Evolutionary conservation across 257 asterid genomes (phyloP).

Genomic region (Ilex aquifolium): DNA sequence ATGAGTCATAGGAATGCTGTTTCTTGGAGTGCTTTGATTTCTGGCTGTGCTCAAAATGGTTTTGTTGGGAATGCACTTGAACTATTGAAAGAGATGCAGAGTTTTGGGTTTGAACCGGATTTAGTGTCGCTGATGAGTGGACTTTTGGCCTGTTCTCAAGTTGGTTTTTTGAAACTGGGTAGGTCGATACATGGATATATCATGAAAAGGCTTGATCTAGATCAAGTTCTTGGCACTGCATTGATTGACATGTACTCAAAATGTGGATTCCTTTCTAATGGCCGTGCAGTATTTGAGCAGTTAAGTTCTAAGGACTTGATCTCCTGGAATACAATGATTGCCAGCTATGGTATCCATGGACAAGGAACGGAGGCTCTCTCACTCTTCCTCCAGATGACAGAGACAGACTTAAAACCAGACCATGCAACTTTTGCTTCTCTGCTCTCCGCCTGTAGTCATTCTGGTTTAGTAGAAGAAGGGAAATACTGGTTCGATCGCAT

Average conservation of each 20-base stretch:
- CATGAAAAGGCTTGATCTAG: constrained; percentile 33
- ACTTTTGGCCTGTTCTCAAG: constrained; percentile 61
- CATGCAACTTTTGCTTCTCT: constrained; percentile 84
- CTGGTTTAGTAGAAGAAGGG: constrained; percentile 70
- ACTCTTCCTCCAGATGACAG: constrained; percentile 46
- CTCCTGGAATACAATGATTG: constrained; percentile 68
- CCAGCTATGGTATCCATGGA: constrained; percentile 77
- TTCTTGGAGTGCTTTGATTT: constrained; percentile 78
- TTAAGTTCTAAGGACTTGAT: constrained; percentile 39
- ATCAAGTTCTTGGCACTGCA: constrained; percentile 54
- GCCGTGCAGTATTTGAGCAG: constrained; percentile 37
- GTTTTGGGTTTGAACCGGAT: constrained; percentile 48
- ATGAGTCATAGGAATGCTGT: constrained; percentile 41
- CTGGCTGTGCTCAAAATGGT: constrained; percentile 66
- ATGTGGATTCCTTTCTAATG: constrained; percentile 55
- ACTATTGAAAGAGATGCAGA: constrained; percentile 56
- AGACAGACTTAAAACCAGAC: constrained; percentile 40
- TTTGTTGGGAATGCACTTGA: constrained; percentile 39
- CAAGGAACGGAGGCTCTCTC: constrained; percentile 56
- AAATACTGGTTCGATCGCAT: constrained; percentile 49
- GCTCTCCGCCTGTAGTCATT: constrained; percentile 74
- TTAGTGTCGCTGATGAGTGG: constrained; percentile 55
- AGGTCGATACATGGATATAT: constrained; percentile 52
- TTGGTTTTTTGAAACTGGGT: constrained; percentile 45
- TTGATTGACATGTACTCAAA: constrained; percentile 78